Evolutionary conservation across 208 protist genomes (phyloP).

Genomic region (Tritrichomonas foetus): DNA sequence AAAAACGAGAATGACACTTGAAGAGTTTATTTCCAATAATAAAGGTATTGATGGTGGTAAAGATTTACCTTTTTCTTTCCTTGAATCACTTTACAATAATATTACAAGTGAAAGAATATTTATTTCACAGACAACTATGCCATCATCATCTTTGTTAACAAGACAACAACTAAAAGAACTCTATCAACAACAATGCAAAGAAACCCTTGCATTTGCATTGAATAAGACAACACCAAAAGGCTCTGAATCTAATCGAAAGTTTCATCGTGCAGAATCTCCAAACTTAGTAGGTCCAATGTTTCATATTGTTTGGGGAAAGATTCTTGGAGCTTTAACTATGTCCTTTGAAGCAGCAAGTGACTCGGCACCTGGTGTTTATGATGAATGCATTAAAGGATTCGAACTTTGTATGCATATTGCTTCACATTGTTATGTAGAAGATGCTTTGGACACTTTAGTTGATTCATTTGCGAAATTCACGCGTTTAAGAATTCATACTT

Average conservation of each 20-base stretch:
- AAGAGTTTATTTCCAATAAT: slow-evolving; percentile 54
- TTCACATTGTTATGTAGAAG: slow-evolving; percentile 3
- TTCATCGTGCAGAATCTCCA: not conserved
- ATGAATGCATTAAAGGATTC: not conserved
- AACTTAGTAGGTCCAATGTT: not conserved
- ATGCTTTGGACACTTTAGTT: not conserved
- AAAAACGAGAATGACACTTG: slow-evolving; percentile 55
- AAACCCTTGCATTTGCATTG: not conserved
- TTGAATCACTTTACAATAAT: not conserved
- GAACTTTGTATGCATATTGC: slow-evolving; percentile 24
- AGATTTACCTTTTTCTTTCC: slow-evolving; percentile 42
- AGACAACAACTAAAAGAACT: not conserved
- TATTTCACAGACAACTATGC: not conserved
- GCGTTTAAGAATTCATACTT: not conserved
- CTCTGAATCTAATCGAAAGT: not conserved
- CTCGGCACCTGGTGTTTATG: not conserved
- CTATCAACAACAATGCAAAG: not conserved
- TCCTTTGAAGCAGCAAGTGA: not conserved
- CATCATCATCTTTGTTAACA: not conserved
- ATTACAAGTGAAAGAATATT: not conserved
- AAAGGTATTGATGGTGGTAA: slow-evolving; percentile 49
- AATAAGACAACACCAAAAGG: not conserved
- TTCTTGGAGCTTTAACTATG: not conserved
- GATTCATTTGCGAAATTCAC: slow-evolving; percentile 35
- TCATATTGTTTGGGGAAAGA: not conserved